phyloP scores from a whole-genome alignment of 345 rosid species.

The Cardiospermum halicacabum region DNA sequence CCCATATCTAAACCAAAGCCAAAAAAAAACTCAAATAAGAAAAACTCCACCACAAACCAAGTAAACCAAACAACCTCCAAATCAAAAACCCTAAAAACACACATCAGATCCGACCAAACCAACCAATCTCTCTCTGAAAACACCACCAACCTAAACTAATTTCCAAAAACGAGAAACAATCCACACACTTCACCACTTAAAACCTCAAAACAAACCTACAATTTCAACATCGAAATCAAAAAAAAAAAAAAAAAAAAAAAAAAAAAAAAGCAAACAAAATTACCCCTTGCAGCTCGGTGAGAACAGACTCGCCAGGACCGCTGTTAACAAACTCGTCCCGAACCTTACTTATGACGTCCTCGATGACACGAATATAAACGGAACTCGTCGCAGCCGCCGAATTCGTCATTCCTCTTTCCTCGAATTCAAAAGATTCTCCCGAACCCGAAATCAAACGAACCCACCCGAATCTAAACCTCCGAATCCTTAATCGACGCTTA shows the following conservation, averaged over 20 bases:
- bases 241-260: neutral
- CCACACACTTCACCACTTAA: no score
- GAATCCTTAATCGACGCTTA: conserved; percentile 7
- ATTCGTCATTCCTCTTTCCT: conserved; percentile 39
- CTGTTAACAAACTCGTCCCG: conserved; percentile 80
- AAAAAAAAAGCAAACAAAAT: conserved; percentile 8
- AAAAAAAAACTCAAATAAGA: neutral
- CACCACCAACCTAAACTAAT: neutral
- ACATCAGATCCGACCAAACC: conserved; percentile 31
- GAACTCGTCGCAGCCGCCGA: conserved; percentile 40
- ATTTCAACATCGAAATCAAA: neutral
- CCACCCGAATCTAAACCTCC: conserved; percentile 9
- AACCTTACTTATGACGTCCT: conserved; percentile 85
- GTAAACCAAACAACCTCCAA: neutral
- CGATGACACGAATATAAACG: conserved; percentile 89
- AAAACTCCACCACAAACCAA: conserved; percentile 2
- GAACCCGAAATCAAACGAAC: conserved; percentile 16
- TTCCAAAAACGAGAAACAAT: conserved; percentile 2
- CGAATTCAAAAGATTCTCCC: neutral
- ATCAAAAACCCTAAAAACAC: conserved; percentile 38
- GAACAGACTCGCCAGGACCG: conserved; percentile 85
- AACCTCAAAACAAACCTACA: no score
- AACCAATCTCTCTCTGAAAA: neutral
- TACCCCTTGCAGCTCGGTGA: conserved; percentile 90
- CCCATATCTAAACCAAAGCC: conserved; percentile 60